Evolutionary conservation across 2,329 filamentous ascomycete genomes (phyloP).

Genomic region (Arthrobotrys iridis): DNA sequence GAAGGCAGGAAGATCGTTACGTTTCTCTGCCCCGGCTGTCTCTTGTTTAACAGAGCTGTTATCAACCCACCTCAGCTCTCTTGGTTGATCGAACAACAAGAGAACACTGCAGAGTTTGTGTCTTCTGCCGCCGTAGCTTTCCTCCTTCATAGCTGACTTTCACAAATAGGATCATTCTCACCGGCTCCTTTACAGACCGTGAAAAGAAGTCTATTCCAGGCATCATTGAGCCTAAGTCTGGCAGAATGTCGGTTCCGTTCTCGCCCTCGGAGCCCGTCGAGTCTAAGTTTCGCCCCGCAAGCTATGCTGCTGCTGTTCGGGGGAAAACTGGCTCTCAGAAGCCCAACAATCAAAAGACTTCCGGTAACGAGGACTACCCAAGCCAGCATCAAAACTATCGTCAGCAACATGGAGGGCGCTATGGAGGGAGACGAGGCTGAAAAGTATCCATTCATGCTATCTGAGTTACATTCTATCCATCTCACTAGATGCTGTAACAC

Average conservation of each 20-base stretch:
- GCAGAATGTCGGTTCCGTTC: neutral
- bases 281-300: neutral
- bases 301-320: slow-evolving; percentile 30
- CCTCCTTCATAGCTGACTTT: neutral
- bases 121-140: neutral
- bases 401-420: neutral
- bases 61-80: slow-evolving; percentile 28
- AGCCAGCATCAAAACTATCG: neutral
- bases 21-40: slow-evolving; percentile 34
- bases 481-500: neutral
- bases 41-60: neutral
- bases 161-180: neutral
- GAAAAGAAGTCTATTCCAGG: neutral
- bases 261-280: neutral
- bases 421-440: slow-evolving; percentile 2
- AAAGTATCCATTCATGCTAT: too few species aligned
- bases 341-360: neutral
- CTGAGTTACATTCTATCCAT: neutral
- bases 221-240: neutral
- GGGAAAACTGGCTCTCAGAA: neutral
- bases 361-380: neutral
- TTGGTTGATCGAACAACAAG: slow-evolving; percentile 46
- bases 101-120: slow-evolving; percentile 39
- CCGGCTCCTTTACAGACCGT: neutral
- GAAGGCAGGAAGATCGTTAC: slow-evolving; percentile 1